Conservation (phyloP, 225 moss, liverwort and hornwort genomes). For the Lunularia cruciata region DNA sequence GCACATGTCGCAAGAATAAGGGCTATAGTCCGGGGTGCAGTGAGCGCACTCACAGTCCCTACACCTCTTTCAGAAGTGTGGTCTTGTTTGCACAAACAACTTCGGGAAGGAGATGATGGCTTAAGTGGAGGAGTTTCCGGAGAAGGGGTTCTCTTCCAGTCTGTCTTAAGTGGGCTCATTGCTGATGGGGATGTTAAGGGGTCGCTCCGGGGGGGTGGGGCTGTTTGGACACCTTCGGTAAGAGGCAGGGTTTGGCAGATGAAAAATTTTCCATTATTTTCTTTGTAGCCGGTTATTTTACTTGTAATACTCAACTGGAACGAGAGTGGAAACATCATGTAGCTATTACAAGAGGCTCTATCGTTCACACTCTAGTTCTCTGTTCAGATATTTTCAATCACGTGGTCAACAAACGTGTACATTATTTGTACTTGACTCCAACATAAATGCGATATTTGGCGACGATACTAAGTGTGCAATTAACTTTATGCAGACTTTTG, state of each 20-base stretch:
- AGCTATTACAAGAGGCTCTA: too few species aligned
- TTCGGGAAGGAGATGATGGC: constrained; percentile 78
- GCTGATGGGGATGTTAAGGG: constrained; percentile 82
- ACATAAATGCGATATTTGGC: too few species aligned
- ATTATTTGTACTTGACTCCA: too few species aligned
- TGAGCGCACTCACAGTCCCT: constrained; percentile 84
- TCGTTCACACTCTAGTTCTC: too few species aligned
- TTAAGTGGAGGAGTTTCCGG: constrained; percentile 61
- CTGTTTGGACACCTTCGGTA: constrained; percentile 90
- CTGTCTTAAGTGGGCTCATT: constrained; percentile 76
- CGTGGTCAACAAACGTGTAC: too few species aligned
- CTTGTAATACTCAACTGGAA: too few species aligned
- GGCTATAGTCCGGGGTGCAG: constrained; percentile 80
- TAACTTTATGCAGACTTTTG: constrained; percentile 64
- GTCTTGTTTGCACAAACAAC: constrained; percentile 64
- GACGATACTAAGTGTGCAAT: background rate
- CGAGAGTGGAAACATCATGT: too few species aligned
- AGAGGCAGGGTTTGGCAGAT: constrained; percentile 25
- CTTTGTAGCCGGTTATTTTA: background rate
- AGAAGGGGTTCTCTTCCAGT: constrained; percentile 79
- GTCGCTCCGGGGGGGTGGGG: constrained; percentile 90
- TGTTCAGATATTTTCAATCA: too few species aligned
- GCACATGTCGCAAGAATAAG: constrained; percentile 81
- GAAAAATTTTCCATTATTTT: too few species aligned
- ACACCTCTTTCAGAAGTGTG: constrained; percentile 72